Evolutionary conservation across 2,329 filamentous ascomycete genomes (phyloP).

Genomic region (Coleophoma crateriformis): DNA sequence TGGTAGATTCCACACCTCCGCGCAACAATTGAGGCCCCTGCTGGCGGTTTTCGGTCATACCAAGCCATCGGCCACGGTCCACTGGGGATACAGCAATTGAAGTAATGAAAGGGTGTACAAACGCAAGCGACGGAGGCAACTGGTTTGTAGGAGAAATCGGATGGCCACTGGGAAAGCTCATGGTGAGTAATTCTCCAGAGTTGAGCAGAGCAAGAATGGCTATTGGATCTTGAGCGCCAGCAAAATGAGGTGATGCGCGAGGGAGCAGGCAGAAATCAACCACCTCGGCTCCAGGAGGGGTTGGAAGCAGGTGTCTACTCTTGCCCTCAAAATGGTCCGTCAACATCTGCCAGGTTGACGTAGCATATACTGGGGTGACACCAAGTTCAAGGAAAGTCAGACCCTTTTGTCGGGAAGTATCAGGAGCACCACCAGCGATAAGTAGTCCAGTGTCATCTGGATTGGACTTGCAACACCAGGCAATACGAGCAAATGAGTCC

Average conservation of each 20-base stretch:
- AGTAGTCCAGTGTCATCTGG: conserved; percentile 89
- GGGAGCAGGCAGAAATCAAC: conserved; percentile 80
- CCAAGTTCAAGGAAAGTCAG: conserved; percentile 89
- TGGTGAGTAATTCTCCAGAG: conserved; percentile 82
- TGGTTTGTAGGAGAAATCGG: conserved; percentile 91
- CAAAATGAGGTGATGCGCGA: conserved; percentile 76
- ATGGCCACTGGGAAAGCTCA: conserved; percentile 89
- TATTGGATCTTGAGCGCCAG: conserved; percentile 84
- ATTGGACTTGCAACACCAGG: conserved; percentile 93
- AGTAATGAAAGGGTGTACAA: conserved; percentile 85
- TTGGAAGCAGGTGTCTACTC: conserved; percentile 63
- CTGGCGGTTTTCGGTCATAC: conserved; percentile 77
- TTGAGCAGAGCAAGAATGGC: conserved; percentile 74
- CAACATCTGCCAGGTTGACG: conserved; percentile 82
- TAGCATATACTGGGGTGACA: conserved; percentile 82
- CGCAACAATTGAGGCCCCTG: conserved; percentile 73
- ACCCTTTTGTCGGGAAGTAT: conserved; percentile 64
- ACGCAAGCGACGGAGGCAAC: conserved; percentile 78
- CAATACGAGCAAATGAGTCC: conserved; percentile 71
- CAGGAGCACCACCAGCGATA: conserved; percentile 73
- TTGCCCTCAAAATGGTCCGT: conserved; percentile 77
- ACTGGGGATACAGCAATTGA: conserved; percentile 67
- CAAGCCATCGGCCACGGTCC: conserved; percentile 78
- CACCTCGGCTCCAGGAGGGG: conserved; percentile 72
- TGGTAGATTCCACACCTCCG: conserved; percentile 70